Base-by-base conservation (phyloP, 176 grass and related monocot genomes). In the Triticum timopheevii region DNA sequence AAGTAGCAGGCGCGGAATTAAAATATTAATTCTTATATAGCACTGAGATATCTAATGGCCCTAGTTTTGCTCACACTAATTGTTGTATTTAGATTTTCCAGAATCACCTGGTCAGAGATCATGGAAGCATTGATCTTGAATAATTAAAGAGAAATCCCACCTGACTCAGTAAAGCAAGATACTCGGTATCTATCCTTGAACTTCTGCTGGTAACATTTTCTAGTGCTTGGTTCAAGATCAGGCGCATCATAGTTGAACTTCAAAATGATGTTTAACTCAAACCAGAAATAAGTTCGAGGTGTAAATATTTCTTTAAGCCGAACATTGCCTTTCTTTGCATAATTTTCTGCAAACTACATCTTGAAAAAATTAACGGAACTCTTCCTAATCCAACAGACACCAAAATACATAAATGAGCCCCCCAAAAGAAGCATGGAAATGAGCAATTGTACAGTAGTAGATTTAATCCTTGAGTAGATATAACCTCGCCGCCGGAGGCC, bases 61-160 rank as follows among this genome's bases (percentile, higher is more conserved):
- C 24, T 45, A 65, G 5, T 91, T 39, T 69, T 27, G 22, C 74
- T 90, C 45, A 90, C 28, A 52, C 25, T 22, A 84, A 73, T 77
- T 85, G 65, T 35, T 86, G 27, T 85, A 82, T 91, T 62, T 73
- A 75, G 87, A 98, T 93, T 80, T 94, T 98, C 67, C 84, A 93
- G 64, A 90, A 96, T 86, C 92, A 92, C 74, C 82, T 98, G 80
- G 87, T 94, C 34, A 92, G 66, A 88, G 90, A 94, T 85, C 96
- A 96, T 80, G 96, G 93, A 65, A 94, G 92, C 80, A 91, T 98
- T 81, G 92, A 98, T 88, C 93, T 96, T 77, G 93, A 98, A 76
- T 98, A 93, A 92, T 67, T 98, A 45, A 82, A 92, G 92, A 80
- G 79, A 94, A 45, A 54, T 91, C 33, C 86, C 90, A 30, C 88